A percentile compares a stretch with the other conserved stretches of the same genome.
Conservation (phyloP, 2,329 filamentous ascomycete genomes). For the Fusarium musae region DNA sequence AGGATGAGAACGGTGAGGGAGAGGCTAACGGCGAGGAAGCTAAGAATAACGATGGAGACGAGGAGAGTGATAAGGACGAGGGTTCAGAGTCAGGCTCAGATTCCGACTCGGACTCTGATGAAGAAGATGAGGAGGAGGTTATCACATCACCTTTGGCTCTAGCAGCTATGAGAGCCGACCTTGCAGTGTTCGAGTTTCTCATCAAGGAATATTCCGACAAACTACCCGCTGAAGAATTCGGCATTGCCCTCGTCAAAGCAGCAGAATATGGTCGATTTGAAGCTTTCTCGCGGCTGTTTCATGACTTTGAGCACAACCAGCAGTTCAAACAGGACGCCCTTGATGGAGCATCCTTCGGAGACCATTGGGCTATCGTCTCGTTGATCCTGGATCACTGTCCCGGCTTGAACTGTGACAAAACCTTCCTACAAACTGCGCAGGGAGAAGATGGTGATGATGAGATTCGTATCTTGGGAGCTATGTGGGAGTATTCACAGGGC, state of each 20-base stretch:
- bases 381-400: conserved; percentile 48
- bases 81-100: background rate
- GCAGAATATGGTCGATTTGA: conserved; percentile 53
- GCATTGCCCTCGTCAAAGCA: conserved; percentile 53
- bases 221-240: conserved; percentile 52
- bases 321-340: conserved; percentile 50
- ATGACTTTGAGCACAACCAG: conserved; percentile 47
- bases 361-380: conserved; percentile 53
- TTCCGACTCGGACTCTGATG: background rate
- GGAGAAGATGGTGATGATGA: conserved; percentile 47
- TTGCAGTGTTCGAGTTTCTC: conserved; percentile 55
- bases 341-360: conserved; percentile 45
- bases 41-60: background rate
- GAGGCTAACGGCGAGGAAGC: background rate
- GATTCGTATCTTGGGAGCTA: conserved; percentile 49
- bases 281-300: conserved; percentile 52
- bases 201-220: conserved; percentile 53
- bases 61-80: background rate
- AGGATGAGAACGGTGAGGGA: conserved; percentile 19
- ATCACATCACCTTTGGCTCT: conserved; percentile 51
- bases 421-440: conserved; percentile 49
- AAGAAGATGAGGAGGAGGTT: conserved; percentile 16
- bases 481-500: conserved; percentile 53
- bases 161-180: conserved; percentile 52
- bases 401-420: conserved; percentile 49